A percentile compares a stretch with the other conserved stretches of the same genome.
These are phyloP conservation scores for Babesia gibsoni DNA, from an alignment of 169 alveolate species.

Conservation along the genomic window DNA sequence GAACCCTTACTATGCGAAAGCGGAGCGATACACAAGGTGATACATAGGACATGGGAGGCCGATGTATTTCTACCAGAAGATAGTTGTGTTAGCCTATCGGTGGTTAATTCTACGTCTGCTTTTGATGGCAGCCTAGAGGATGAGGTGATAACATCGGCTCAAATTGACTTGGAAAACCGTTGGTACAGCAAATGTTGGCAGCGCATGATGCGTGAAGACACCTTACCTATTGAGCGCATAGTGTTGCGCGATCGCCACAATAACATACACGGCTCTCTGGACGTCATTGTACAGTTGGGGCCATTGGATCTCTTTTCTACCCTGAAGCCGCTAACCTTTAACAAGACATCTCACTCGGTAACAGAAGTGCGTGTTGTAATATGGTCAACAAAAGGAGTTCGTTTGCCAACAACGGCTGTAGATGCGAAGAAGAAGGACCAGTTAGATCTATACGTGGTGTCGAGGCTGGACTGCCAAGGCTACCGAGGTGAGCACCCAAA, in stretches of 20 bases:
- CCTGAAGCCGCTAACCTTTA: slow-evolving; percentile 35
- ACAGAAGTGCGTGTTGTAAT: slow-evolving; percentile 32
- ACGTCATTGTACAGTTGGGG: slow-evolving; percentile 45
- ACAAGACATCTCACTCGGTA: slow-evolving; percentile 12
- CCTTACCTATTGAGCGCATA: slow-evolving; percentile 84
- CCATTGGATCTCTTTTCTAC: slow-evolving; percentile 33
- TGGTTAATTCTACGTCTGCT: slow-evolving; percentile 59
- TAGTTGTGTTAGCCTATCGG: slow-evolving; percentile 47
- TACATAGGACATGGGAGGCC: slow-evolving; percentile 53
- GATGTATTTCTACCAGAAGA: slow-evolving; percentile 64
- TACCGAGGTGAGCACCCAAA: slow-evolving; percentile 72
- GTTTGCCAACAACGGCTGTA: slow-evolving; percentile 48
- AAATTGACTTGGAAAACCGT: slow-evolving; percentile 83
- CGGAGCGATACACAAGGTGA: slow-evolving; percentile 7
- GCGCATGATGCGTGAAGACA: slow-evolving; percentile 79
- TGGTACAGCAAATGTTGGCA: slow-evolving; percentile 89
- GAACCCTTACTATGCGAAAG: slow-evolving; percentile 23
- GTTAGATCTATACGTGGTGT: slow-evolving; percentile 72
- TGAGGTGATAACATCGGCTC: slow-evolving; percentile 81
- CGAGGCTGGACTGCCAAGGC: slow-evolving; percentile 82
- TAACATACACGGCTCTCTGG: slow-evolving; percentile 55
- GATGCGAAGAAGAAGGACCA: slow-evolving; percentile 44
- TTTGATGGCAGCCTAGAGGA: slow-evolving; percentile 72
- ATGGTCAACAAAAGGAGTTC: slow-evolving; percentile 67
- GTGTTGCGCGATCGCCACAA: slow-evolving; percentile 68